Evolutionary conservation across 257 asterid species (phyloP), one percentile per base, ranked within the genome.

Genomic region (Solanum tarijense): DNA sequence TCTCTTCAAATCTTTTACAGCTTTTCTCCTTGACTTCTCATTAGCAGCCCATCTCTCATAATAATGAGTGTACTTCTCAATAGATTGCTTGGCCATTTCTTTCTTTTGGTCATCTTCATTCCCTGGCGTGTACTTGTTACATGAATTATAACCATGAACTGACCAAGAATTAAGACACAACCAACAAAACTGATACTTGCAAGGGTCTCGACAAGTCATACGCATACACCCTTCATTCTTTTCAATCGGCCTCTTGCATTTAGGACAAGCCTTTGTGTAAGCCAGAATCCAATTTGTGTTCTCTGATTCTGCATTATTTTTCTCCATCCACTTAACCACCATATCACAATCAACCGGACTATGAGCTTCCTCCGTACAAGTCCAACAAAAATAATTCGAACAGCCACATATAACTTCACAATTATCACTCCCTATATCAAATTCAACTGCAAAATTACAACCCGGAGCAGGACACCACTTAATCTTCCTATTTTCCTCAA

Each of bases 271-370:
- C 88, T 86, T 86, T 23, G 88, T 86, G 83, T 86, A 86, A 14
- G 88, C 88, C 23, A 86, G 25, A 86, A 86, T 86, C 86, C 91
- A 89, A 34, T 79, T 87, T 4, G 76, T 88, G 34, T 89, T 89
- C 74, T 85, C 90, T 4, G 90, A 68, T 85, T 89, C 91, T 3
- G 91, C 74, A 48, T 60, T 88, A 72, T 87, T 90, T 68, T 90
- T 90, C 66, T 35, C n/a, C 32, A 75, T 78, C 92, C 92, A 90
- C 78, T 52, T 88, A 4, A 71, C 87, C 36, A 90, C 92, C 69
- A 81, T 88, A 32, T 85, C 92, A 84, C 92, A 90, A 71, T 88
- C 90, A 85, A 90, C 87, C 0, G 92, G 92, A 18, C 92, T 88
- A 55, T 90, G 92, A 20, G 89, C 89, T 68, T 90, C 91, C 62